These are phyloP conservation scores for Tylopilus rubrobrunneus DNA, from an alignment of 768 basidiomycete genomes.

Conservation along the genomic window DNA sequence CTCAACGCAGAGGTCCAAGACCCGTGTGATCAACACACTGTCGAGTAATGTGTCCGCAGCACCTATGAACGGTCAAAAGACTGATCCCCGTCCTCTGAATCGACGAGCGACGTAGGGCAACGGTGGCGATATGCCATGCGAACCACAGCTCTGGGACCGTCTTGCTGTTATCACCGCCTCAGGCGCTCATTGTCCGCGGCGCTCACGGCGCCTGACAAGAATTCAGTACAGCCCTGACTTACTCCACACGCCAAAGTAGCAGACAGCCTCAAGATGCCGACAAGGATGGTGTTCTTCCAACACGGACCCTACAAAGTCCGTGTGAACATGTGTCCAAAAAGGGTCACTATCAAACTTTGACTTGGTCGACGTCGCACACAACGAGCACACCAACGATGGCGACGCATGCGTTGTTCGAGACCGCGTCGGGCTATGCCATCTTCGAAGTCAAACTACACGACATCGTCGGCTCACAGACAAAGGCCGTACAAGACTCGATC, in stretches of 20 bases:
- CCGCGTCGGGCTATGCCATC: conserved; percentile 89
- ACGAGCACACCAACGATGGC: conserved; percentile 43
- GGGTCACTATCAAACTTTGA: conserved; percentile 20
- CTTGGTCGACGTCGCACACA: conserved; percentile 32
- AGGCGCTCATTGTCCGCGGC: not conserved
- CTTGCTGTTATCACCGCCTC: conserved; percentile 1
- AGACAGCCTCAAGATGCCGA: not conserved
- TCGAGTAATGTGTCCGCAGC: not conserved
- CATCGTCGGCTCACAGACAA: conserved; percentile 78
- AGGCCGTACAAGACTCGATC: conserved; percentile 80
- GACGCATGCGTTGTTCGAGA: conserved; percentile 90
- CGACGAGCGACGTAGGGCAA: not conserved
- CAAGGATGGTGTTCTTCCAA: not conserved
- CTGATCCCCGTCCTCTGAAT: not conserved
- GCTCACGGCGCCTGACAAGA: not conserved
- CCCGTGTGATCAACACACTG: not conserved
- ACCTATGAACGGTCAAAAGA: not conserved
- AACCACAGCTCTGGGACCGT: not conserved
- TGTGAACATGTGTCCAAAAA: conserved; percentile 8
- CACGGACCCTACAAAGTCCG: not conserved
- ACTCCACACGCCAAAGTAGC: not conserved
- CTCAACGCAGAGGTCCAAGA: not conserved
- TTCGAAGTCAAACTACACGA: conserved; percentile 86
- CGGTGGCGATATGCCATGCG: not conserved
- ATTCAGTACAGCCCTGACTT: conserved; percentile 3